Evolutionary conservation across 768 basidiomycete species (phyloP), one percentile per base, ranked within the genome.

Genomic region (Cantharellus anzutake): DNA sequence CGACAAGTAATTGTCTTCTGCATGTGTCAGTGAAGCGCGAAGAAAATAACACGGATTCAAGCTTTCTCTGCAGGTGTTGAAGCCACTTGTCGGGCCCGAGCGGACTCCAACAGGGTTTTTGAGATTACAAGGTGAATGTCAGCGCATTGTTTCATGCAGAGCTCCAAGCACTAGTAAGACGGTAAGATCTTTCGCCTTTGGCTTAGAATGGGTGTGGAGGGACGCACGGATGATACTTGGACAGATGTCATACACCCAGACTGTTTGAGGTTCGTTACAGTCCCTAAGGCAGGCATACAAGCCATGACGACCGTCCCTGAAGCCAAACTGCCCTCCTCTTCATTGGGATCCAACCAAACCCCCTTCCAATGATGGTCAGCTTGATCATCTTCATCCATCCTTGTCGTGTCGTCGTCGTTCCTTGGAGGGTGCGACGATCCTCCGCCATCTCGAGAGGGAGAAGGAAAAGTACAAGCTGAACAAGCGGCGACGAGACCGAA

Each of bases 191-290:
- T 29, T 29, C 20, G 20, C 20, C 20, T 29, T 29, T 29, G 20
- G 20, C 20, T 29, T 29, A 29, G 20, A 29, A 29, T 29, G 20
- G 20, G 20, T 29, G 20, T 3, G 0, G 35, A 14, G 38, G 20
- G 3, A 66, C 81, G 71, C 63, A 86, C 92, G 66, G 71, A 70
- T 41, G 83, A 66, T 35, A 76, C 72, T 60, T 84, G 73, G 4
- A 73, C 72, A 0, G 78, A 67, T 2, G 72, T 73, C 70, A 85
- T 76, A 63, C 75, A 73, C 4, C 93, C 92, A 3, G 81, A 79
- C 68, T 93, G 82, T 84, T 87, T 90, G n/a, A 93, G 62, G 68
- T 79, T 88, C 1, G 91, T 93, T 5, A 92, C 72, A 4, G 79
- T 83, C 39, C 79, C 80, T 40, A 97, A 74, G 2, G 94, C 93